Conservation (phyloP, 2,329 filamentous ascomycete genomes). For the Cordyceps pruinosa region DNA sequence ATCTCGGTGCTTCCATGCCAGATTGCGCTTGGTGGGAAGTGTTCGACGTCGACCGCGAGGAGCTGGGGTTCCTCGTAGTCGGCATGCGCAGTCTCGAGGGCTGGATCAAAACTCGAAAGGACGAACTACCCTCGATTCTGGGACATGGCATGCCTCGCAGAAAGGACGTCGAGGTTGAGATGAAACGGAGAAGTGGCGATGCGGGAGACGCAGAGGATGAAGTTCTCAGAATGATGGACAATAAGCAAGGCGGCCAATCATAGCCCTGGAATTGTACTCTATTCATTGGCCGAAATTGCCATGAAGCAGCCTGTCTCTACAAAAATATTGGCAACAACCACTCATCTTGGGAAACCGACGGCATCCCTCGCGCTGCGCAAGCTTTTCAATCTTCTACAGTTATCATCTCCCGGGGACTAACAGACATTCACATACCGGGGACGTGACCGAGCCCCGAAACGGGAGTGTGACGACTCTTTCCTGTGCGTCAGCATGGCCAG, state of each 20-base stretch:
- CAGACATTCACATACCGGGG: neutral
- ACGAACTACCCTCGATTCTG: slow-evolving; percentile 43
- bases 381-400: neutral
- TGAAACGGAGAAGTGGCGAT: slow-evolving; percentile 25
- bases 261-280: neutral
- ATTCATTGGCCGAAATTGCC: neutral
- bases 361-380: too few relatives aligned
- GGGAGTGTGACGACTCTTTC: too few relatives aligned
- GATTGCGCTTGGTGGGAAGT: slow-evolving; percentile 95
- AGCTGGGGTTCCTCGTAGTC: slow-evolving; percentile 87
- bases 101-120: slow-evolving; percentile 55
- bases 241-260: neutral
- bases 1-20: slow-evolving; percentile 70
- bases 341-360: too few relatives aligned
- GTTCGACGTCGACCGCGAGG: slow-evolving; percentile 91
- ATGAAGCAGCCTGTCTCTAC: neutral
- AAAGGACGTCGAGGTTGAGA: slow-evolving; percentile 50
- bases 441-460: neutral
- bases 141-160: slow-evolving; percentile 49
- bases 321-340: neutral
- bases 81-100: slow-evolving; percentile 72
- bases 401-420: neutral
- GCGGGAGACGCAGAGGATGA: slow-evolving; percentile 4
- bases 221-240: slow-evolving; percentile 20
- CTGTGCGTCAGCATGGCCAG: too few relatives aligned